phyloP scores from a whole-genome alignment of 1,284 basidiomycete genomes.

The Cutaneotrichosporon arboriforme region DNA sequence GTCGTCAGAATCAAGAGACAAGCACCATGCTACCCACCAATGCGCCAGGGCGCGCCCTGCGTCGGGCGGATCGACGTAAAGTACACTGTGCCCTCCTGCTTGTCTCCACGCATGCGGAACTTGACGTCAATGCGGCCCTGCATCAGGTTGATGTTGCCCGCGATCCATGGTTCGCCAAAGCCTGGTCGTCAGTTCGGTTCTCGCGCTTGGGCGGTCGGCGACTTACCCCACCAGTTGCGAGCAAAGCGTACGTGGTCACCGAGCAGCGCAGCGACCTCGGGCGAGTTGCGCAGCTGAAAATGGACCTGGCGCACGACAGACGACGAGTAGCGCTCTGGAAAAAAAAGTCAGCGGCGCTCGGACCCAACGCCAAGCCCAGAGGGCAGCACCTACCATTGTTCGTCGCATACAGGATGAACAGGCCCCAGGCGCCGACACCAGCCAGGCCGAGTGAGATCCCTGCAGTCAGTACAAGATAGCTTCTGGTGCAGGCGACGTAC shows the following conservation, averaged over 20 bases:
- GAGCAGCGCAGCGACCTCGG: slow-evolving; percentile 33
- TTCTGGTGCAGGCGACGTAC: slow-evolving; percentile 20
- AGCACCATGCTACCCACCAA: slow-evolving; percentile 31
- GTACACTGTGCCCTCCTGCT: slow-evolving; percentile 45
- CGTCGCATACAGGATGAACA: slow-evolving; percentile 46
- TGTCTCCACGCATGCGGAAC: slow-evolving; percentile 42
- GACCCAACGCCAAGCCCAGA: not conserved
- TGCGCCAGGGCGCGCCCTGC: slow-evolving; percentile 42
- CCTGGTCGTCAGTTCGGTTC: slow-evolving; percentile 20
- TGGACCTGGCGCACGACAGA: slow-evolving; percentile 43
- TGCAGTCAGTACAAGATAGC: slow-evolving; percentile 12
- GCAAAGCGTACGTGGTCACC: slow-evolving; percentile 39
- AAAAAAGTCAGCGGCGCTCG: not conserved
- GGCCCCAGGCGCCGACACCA: slow-evolving; percentile 39
- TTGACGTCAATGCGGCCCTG: slow-evolving; percentile 48
- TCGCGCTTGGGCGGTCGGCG: too few relatives aligned
- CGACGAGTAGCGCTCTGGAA: slow-evolving; percentile 43
- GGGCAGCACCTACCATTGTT: slow-evolving; percentile 35
- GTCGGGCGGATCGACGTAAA: slow-evolving; percentile 48
- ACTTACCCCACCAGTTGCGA: slow-evolving; percentile 45
- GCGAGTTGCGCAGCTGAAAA: slow-evolving; percentile 45
- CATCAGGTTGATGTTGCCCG: slow-evolving; percentile 46
- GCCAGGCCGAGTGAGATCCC: slow-evolving; percentile 34
- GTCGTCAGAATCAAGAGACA: not conserved
- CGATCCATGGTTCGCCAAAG: slow-evolving; percentile 47